Conservation (phyloP, 208 protist species). For the Phytomonas sp. region DNA sequence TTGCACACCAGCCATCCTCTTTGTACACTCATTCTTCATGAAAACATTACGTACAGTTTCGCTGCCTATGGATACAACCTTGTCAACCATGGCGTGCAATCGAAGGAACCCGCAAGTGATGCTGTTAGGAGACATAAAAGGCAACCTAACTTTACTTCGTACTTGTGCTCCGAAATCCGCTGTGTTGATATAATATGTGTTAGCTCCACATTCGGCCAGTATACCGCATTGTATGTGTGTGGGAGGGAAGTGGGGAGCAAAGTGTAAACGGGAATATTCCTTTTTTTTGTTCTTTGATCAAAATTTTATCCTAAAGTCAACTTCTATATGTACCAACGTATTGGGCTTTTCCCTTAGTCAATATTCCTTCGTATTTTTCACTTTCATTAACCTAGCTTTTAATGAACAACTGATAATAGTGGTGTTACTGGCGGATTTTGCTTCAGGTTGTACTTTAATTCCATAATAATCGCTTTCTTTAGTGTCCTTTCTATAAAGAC, state of each 20-base stretch:
- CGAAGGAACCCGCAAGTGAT: conserved; percentile 57
- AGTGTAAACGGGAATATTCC: neutral
- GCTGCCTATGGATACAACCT: conserved; percentile 23
- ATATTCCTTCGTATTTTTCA: neutral
- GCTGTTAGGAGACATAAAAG: conserved; percentile 28
- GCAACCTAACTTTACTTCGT: conserved; percentile 16
- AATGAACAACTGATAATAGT: neutral
- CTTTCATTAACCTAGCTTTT: neutral
- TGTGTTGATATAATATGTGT: conserved; percentile 2
- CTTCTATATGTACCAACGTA: neutral
- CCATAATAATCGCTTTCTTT: neutral
- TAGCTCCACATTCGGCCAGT: neutral
- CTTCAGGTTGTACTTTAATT: neutral
- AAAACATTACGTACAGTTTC: conserved; percentile 36
- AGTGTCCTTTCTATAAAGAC: neutral
- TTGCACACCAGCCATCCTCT: conserved; percentile 32
- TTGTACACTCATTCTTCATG: conserved; percentile 72
- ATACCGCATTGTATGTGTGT: neutral
- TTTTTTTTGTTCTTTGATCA: neutral
- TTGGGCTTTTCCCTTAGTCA: neutral
- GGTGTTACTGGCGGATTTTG: neutral
- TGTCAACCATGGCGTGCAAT: conserved; percentile 44
- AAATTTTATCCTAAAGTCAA: neutral
- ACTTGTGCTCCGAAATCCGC: conserved; percentile 7
- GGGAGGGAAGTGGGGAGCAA: neutral